These are phyloP conservation scores for Aspergillus bombycis DNA, from an alignment of 2,329 filamentous ascomycete genomes.

Conservation along the genomic window DNA sequence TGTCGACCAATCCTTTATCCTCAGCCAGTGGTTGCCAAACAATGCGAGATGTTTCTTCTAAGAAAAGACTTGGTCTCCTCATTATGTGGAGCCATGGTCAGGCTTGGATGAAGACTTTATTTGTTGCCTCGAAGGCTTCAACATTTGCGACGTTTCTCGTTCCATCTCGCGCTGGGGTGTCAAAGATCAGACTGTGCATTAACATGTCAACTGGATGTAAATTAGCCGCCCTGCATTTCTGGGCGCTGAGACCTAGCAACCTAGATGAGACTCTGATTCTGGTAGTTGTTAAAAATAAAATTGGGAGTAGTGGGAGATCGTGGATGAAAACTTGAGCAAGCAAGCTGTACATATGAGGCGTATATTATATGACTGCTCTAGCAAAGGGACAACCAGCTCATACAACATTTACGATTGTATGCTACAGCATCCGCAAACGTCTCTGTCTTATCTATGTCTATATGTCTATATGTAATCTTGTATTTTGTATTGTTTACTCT, in stretches of 20 bases:
- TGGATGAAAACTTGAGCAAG: not conserved
- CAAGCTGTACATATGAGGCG: no score
- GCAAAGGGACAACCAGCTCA: no score
- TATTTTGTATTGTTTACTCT: no score
- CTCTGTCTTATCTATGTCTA: no score
- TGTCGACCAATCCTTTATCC: conserved; percentile 28
- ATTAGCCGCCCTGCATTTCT: not conserved
- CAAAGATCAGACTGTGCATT: conserved; percentile 2
- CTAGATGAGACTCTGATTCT: not conserved
- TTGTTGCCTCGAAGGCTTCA: conserved; percentile 7
- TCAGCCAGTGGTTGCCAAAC: conserved; percentile 8
- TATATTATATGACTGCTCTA: not conserved
- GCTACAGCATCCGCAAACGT: no score
- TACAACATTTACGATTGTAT: no score
- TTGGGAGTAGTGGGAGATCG: not conserved
- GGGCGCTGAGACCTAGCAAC: no score
- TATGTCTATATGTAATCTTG: no score
- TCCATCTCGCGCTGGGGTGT: conserved; percentile 18
- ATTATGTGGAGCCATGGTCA: not conserved
- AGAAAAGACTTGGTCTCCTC: not conserved
- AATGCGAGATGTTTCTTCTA: conserved; percentile 2
- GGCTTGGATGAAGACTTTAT: conserved; percentile 6
- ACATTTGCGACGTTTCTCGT: conserved; percentile 16
- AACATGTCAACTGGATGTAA: not conserved
- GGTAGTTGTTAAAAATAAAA: not conserved